These are phyloP conservation scores for Zasmidium citrigriseum DNA, from an alignment of 2,329 filamentous ascomycete genomes.

Conservation along the genomic window DNA sequence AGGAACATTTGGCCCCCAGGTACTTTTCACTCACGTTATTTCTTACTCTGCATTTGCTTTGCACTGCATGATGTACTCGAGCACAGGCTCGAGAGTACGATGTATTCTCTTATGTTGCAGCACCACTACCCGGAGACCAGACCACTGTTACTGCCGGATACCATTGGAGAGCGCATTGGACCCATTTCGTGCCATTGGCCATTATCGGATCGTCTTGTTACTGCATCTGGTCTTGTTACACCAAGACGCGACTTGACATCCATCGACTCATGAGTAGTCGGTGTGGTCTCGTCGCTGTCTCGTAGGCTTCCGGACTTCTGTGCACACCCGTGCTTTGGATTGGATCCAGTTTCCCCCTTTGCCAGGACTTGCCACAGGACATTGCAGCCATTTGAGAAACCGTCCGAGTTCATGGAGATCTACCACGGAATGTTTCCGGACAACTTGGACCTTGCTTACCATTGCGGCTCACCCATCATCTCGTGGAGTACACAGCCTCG, in stretches of 20 bases:
- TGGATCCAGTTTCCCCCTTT: no score
- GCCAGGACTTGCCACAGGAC: no score
- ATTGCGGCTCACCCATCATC: no score
- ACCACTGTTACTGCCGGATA: constrained; percentile 2
- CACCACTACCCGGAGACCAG: not conserved
- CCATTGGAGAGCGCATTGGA: not conserved
- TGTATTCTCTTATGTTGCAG: constrained; percentile 17
- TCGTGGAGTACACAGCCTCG: not conserved
- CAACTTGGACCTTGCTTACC: no score
- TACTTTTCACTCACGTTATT: constrained; percentile 30
- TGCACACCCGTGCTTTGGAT: no score
- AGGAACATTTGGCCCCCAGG: constrained; percentile 39
- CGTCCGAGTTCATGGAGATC: not conserved
- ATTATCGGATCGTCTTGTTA: not conserved
- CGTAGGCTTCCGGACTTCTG: no score
- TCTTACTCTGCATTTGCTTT: not conserved
- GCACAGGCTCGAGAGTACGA: constrained; percentile 11
- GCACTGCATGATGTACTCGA: constrained; percentile 19
- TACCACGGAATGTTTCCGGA: not conserved
- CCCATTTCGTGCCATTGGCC: not conserved
- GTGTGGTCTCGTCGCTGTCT: constrained; percentile 10
- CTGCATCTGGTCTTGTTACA: not conserved
- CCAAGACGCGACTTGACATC: constrained; percentile 3
- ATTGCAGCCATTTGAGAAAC: no score
- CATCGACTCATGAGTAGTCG: constrained; percentile 6